These are phyloP conservation scores for Terfezia boudieri DNA, from an alignment of 495 filamentous ascomycete genomes.

Conservation along the genomic window DNA sequence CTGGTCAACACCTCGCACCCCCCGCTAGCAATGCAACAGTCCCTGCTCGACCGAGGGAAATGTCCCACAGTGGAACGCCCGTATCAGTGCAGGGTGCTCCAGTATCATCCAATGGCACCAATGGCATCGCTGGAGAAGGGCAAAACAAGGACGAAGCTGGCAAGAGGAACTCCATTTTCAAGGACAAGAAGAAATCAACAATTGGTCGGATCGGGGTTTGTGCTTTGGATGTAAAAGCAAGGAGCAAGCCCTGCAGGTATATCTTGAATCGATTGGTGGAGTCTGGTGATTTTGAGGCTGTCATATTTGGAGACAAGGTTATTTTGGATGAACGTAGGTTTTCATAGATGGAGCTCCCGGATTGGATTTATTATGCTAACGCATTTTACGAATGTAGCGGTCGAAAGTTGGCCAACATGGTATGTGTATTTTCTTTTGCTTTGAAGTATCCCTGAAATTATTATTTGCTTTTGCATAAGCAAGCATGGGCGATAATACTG, in stretches of 20 bases:
- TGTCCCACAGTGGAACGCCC: not conserved
- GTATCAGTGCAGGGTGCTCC: not conserved
- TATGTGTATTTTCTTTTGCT: conserved; percentile 8
- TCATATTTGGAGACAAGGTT: conserved; percentile 95
- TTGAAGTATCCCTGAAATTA: too few relatives aligned
- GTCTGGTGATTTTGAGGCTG: conserved; percentile 81
- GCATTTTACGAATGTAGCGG: conserved; percentile 23
- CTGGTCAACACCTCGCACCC: not conserved
- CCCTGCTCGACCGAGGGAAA: not conserved
- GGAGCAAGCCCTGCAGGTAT: conserved; percentile 87
- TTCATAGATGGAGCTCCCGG: not conserved
- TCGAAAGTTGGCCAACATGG: conserved; percentile 54
- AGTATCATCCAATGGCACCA: conserved; percentile 4
- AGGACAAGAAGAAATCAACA: conserved; percentile 6
- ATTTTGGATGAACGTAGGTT: conserved; percentile 72
- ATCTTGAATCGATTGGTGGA: conserved; percentile 79
- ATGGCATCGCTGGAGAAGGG: not conserved
- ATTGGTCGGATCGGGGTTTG: conserved; percentile 71
- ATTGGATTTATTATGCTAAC: not conserved
- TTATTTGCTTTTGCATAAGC: too few relatives aligned
- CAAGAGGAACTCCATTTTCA: conserved; percentile 1
- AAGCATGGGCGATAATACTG: too few relatives aligned
- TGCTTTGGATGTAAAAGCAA: conserved; percentile 82
- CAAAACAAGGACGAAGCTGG: not conserved
- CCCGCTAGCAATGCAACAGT: not conserved